Evolutionary conservation across 139 green algal genomes (phyloP).

Genomic region (Choricystis sp.): DNA sequence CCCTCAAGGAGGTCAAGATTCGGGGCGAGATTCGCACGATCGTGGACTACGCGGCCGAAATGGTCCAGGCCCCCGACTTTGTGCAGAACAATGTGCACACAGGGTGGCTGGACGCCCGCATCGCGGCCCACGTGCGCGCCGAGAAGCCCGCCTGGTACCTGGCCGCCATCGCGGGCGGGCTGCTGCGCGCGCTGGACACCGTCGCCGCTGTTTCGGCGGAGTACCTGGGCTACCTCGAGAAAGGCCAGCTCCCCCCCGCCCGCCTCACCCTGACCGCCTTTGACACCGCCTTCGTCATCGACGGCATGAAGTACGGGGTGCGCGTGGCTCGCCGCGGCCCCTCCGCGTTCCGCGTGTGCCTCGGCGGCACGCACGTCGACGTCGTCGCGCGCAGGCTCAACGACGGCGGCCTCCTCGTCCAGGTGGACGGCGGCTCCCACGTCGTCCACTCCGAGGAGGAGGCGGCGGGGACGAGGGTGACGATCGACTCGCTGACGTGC

Average conservation of each 20-base stretch:
- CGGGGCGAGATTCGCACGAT: slow-evolving; percentile 92
- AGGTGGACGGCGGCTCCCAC: slow-evolving; percentile 77
- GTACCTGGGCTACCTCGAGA: slow-evolving; percentile 80
- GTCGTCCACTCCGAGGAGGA: slow-evolving; percentile 90
- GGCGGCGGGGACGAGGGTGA: slow-evolving; percentile 68
- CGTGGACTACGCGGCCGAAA: slow-evolving; percentile 65
- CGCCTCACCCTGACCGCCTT: slow-evolving; percentile 52
- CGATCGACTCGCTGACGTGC: slow-evolving; percentile 75
- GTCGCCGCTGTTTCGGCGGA: slow-evolving; percentile 44
- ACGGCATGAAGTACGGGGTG: slow-evolving; percentile 15
- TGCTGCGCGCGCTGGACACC: slow-evolving; percentile 35
- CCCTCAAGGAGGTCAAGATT: slow-evolving; percentile 82
- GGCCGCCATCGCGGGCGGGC: slow-evolving; percentile 61
- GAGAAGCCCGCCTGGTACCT: slow-evolving; percentile 76
- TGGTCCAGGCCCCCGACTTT: slow-evolving; percentile 65
- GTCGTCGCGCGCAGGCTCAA: slow-evolving; percentile 65
- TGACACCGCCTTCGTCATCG: slow-evolving; percentile 34
- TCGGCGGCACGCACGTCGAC: slow-evolving; percentile 54
- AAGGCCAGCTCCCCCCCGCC: slow-evolving; percentile 83
- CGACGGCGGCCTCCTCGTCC: slow-evolving; percentile 81
- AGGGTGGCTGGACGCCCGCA: slow-evolving; percentile 89
- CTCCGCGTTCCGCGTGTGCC: slow-evolving; percentile 20
- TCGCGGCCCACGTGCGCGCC: slow-evolving; percentile 50
- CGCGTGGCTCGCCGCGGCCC: slow-evolving; percentile 19
- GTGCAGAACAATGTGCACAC: slow-evolving; percentile 72